Percentiles rank a stretch among this genome's conserved stretches.
Evolutionary conservation across 192 early-diverging fungal genomes (phyloP).

Genomic region (Coemansia javaensis): DNA sequence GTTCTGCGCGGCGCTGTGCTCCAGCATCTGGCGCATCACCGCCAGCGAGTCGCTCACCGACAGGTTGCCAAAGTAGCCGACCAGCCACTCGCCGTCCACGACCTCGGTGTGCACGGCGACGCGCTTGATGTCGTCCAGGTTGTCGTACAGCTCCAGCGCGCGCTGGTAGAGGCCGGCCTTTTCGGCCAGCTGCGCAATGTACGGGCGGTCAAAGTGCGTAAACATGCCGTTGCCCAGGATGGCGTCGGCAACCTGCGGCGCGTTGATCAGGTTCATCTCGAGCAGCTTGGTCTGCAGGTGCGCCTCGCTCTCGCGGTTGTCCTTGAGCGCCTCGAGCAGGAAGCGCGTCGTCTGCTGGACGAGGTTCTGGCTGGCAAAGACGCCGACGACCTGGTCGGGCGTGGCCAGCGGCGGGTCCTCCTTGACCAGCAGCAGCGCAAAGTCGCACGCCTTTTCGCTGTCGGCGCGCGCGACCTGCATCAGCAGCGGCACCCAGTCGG

Average conservation of each 20-base stretch:
- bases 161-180: conserved; percentile 97
- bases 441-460: conserved; percentile 90
- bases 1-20: conserved; percentile 89
- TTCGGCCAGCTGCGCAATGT: conserved; percentile 90
- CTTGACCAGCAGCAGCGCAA: conserved; percentile 82
- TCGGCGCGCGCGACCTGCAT: conserved; percentile 87
- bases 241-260: conserved; percentile 97
- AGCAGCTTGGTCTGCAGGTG: conserved; percentile 90
- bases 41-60: conserved; percentile 97
- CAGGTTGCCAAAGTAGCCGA: conserved; percentile 92
- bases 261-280: conserved; percentile 96
- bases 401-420: conserved; percentile 72
- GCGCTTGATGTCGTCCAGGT: conserved; percentile 94
- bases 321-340: conserved; percentile 93
- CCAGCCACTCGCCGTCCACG: conserved; percentile 84
- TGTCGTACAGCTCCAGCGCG: conserved; percentile 94
- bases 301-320: conserved; percentile 85
- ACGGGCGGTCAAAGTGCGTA: conserved; percentile 88
- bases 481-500: conserved; percentile 87
- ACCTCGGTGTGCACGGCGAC: conserved; percentile 80
- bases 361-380: conserved; percentile 86
- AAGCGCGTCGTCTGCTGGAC: conserved; percentile 97
- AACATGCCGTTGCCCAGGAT: conserved; percentile 96
- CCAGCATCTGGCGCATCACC: conserved; percentile 90
- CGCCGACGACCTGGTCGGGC: conserved; percentile 88